phyloP scores from a whole-genome alignment of 805 yeast genomes.

The Saturnispora hagleri region DNA sequence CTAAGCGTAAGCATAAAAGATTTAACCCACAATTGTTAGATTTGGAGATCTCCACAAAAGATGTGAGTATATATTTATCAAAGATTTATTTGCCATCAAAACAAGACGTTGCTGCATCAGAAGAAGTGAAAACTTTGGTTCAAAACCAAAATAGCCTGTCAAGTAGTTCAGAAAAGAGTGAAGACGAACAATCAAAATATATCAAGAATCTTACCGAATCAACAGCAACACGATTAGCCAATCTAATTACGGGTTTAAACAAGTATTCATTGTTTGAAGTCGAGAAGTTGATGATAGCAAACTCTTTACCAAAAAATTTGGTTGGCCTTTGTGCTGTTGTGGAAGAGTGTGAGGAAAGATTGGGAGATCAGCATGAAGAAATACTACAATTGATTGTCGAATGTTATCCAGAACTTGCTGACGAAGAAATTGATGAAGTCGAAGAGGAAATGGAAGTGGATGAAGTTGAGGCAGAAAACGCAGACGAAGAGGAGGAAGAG shows the following conservation, averaged over 20 bases:
- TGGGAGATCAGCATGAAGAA: conserved; percentile 51
- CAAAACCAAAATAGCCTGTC: not conserved
- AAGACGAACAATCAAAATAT: not conserved
- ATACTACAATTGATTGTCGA: conserved; percentile 49
- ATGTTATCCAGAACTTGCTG: conserved; percentile 39
- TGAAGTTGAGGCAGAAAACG: conserved; percentile 15
- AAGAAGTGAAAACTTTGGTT: not conserved
- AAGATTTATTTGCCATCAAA: conserved; percentile 14
- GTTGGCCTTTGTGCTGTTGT: conserved; percentile 72
- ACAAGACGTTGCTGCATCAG: not conserved
- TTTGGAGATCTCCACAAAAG: conserved; percentile 42
- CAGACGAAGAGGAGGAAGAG: conserved; percentile 17
- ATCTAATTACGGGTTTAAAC: conserved; percentile 35
- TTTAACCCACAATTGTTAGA: conserved; percentile 32
- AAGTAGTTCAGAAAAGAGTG: not conserved
- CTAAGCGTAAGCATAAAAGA: conserved; percentile 22
- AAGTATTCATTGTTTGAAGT: conserved; percentile 60
- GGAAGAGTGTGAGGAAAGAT: conserved; percentile 88
- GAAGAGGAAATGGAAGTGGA: conserved; percentile 22
- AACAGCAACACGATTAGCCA: conserved; percentile 23
- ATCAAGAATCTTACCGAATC: conserved; percentile 21
- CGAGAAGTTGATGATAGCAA: conserved; percentile 77
- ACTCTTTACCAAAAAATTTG: conserved; percentile 68
- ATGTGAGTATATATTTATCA: conserved; percentile 34
- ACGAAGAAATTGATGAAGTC: conserved; percentile 20